Evolutionary conservation across 129 eudicot genomes (phyloP).

Genomic region (Heracleum sosnowskyi): DNA sequence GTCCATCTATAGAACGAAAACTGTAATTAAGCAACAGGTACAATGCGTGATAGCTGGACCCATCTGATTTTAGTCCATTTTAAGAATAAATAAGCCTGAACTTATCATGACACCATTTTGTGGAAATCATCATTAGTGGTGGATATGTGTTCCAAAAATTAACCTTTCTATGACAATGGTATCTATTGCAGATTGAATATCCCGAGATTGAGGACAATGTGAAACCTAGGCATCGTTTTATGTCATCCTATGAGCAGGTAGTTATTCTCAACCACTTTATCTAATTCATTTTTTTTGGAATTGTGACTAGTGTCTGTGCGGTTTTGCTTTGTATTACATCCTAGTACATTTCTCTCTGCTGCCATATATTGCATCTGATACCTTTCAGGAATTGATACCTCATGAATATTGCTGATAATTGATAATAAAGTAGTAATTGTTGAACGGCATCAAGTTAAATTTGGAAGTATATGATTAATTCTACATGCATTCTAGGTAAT

Average conservation of each 20-base stretch:
- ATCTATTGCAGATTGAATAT: slow-evolving; percentile 69
- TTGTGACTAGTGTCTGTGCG: not conserved
- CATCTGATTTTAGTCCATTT: not conserved
- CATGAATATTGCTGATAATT: not conserved
- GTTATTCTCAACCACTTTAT: not conserved
- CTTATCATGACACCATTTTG: not conserved
- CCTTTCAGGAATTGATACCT: not conserved
- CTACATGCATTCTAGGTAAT: not conserved
- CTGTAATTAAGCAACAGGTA: not conserved
- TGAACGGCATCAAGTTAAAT: not conserved
- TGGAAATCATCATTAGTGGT: not conserved
- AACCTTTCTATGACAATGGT: not conserved
- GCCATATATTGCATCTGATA: not conserved
- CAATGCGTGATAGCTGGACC: not conserved
- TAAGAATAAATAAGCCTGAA: not conserved
- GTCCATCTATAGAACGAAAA: not conserved
- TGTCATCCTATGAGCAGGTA: slow-evolving; percentile 98
- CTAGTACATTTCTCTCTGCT: not conserved
- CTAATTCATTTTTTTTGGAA: not conserved
- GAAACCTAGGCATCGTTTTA: slow-evolving; percentile 91
- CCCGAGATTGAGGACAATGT: slow-evolving; percentile 91
- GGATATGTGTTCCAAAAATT: not conserved
- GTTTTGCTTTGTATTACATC: not conserved
- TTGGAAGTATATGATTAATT: not conserved
- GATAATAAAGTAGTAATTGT: not conserved